Base-by-base conservation (phyloP, 805 yeast species). In the Wickerhamomyces alni region DNA sequence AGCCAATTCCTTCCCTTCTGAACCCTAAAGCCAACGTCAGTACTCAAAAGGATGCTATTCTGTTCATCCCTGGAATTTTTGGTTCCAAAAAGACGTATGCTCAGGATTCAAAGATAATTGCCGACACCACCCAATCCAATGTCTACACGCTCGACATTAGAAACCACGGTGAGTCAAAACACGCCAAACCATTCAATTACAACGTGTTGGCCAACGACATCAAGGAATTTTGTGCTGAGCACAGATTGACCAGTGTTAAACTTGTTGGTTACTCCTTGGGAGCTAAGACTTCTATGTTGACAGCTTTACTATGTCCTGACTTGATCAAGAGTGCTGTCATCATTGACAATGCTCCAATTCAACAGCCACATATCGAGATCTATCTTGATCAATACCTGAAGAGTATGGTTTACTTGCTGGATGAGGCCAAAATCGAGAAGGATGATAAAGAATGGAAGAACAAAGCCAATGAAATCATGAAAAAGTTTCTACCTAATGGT, bases 401-500 rank as follows among this genome's bases (percentile, higher is more conserved):
- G 35, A 71, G 67, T 6, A 60, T 70, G 65, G 85, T 87, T 78
- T 87, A 91, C 76, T 83, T 91, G 57, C 82, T 95, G 46, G 84
- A 84, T 69, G 81, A 87, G 50, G 49, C 51, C 8, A 47, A 45
- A 17, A 55, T 59, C 26, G 43, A 37, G 21, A 48, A 56, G 13
- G 43, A 40, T 15, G 59, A 58, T 39, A 55, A 57, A 38, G 54
- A 51, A 27, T 54, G 62, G 62, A 94, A 96, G 36, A 87, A 89
- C 52, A 91, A 91, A 71, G 96, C 96, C 40, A 82, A 91, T 42
- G 85, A 86, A 61, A 76, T 91, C 64, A 81, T 87, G 60, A 89
- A 88, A 62, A 89, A 87, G 70, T 93, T 88, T 66, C 84, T 91
- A 69, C 99, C 99, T 48, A 93, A 91, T 72, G 56, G 48, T 16